Evolutionary conservation across 2,329 filamentous ascomycete species (phyloP), one percentile per base, ranked within the genome.

Genomic region (Thermomyces lanuginosus): DNA sequence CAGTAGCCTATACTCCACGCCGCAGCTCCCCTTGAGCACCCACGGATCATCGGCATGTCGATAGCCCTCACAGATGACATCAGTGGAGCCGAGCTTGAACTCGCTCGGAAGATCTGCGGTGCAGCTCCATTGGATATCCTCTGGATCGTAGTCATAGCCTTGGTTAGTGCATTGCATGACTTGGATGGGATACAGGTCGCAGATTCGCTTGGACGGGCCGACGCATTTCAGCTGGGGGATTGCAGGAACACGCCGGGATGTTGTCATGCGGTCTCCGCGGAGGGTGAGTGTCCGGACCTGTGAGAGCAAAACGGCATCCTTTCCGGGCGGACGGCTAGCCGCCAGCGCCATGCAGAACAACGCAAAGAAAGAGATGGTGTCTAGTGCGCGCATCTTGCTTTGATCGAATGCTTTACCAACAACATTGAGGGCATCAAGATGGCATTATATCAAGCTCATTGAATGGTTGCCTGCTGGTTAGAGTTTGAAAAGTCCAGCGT

Each of bases 31-130:
- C 44, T 79, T 83, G 28, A 95, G 58, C n/a, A 95, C 68, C 50
- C 82, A 91, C 0, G 72, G 71, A 49, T 95, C 89, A 24, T 86
- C 70, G 1, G 75, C 55, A 8, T 60, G 63, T 31, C 68, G 60
- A 55, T 92, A 95, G 7, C 89, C 86, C 47, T 98, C 86, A 52
- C 89, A 98, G 7, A 83, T 62, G 29, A 95, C 86, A 35, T 95
- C 84, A 7, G 86, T 93, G 34, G 69, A 66, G 31, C 81, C 84
- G 15, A 95, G 69, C 52, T 75, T 76, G 53, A 75, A 72, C 37
- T 75, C 70, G 7, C 60, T 49, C 0, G 71, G 70, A 1, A 75
- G 49, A 2, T 60, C 58, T 4, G 71, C 68, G n/a, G 70, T 71
- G 55, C 86, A 98, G 15, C 79, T 80, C 86, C 86, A 98, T 55